Base-by-base conservation (phyloP, 2,329 filamentous ascomycete species). In the Sporothrix humicola region DNA sequence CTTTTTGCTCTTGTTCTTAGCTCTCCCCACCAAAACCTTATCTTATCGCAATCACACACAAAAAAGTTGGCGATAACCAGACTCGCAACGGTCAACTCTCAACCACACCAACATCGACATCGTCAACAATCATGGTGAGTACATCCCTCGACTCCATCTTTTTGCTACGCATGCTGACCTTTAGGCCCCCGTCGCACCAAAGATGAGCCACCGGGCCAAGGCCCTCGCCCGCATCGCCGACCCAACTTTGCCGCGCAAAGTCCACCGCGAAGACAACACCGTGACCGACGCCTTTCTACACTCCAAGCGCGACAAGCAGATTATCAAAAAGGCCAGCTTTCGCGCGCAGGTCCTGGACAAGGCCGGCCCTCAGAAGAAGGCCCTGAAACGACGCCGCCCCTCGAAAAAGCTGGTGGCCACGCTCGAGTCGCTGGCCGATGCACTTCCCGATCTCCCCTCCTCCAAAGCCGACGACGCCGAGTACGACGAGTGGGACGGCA, bases 241-340 rank as follows among this genome's bases (percentile, higher is more conserved):
- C 79, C 85, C 85, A 12, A 83, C 87, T 75, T 81, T 85, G 26
- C 86, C 88, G 69, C 82, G 84, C 79, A 87, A 86, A 78, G 83
- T 85, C 13, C 86, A 87, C 80, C 87, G 86, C 71, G 79, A 83
- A 68, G 83, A 86, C 77, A 85, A 87, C 77, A 79, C 83, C 66
- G 85, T 87, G 15, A 81, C 84, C 63, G 87, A 90, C 80, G 76
- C 81, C 74, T 95, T 95, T 82, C 84, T 90, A 75, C 87, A 90
- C 72, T 90, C 87, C 76, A 98, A 98, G 83, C 91, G 89, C 80
- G 93, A 97, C 84, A 97, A 95, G 84, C 92, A 91, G 31, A 84
- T 87, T 48, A 93, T 97, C 78, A 95, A 94, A 80, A 93, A 93
- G 85, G 92, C 92, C 0, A 84, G 90, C 15, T 94, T 98, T 76